phyloP scores from a whole-genome alignment of 2,329 filamentous ascomycete species.

The Microdochium nivale region DNA sequence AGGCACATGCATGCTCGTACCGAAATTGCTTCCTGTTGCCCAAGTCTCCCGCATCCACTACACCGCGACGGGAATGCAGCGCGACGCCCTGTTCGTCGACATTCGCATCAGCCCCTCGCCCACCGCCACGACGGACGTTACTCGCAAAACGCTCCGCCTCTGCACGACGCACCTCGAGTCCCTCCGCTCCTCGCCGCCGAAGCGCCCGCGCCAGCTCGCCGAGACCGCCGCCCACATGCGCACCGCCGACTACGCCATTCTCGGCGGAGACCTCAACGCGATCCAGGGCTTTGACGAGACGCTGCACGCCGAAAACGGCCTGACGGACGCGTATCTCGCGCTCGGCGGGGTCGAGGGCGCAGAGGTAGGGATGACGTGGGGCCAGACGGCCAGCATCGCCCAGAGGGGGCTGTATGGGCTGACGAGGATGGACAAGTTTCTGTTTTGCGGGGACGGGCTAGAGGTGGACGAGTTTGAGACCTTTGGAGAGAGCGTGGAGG shows the following conservation, averaged over 20 bases:
- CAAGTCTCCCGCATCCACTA: background rate
- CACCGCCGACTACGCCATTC: background rate
- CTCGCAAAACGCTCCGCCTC: background rate
- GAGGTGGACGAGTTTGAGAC: background rate
- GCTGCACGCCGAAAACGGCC: background rate
- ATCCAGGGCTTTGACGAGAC: background rate
- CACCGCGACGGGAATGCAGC: background rate
- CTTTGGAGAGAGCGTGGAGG: background rate
- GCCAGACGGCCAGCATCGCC: background rate
- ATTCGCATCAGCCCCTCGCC: background rate
- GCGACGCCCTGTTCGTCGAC: background rate
- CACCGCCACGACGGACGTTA: background rate
- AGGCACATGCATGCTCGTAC: background rate
- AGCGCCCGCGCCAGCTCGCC: conserved; percentile 1
- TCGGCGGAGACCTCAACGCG: conserved; percentile 1
- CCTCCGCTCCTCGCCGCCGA: background rate
- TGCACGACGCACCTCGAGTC: conserved; percentile 1
- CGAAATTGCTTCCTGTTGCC: background rate
- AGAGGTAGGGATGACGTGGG: conserved; percentile 1
- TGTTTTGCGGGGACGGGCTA: background rate
- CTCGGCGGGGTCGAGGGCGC: background rate
- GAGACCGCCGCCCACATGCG: background rate
- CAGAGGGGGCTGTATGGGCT: background rate
- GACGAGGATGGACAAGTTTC: background rate
- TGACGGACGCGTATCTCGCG: background rate